Base-by-base conservation (phyloP, 495 filamentous ascomycete genomes). In the Aspergillus olivimuriae region DNA sequence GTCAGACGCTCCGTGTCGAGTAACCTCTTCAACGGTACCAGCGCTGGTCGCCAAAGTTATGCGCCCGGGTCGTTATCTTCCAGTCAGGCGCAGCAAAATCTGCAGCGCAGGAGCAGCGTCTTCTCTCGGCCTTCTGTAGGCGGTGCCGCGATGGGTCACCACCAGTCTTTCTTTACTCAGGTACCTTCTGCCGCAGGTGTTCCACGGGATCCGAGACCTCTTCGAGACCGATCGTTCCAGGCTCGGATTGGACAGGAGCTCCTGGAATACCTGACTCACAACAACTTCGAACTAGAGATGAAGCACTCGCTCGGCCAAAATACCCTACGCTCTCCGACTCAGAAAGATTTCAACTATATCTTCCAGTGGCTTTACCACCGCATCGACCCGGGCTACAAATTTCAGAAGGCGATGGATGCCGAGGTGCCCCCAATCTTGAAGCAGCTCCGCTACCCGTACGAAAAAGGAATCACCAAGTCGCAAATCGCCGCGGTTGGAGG, bases 351-450 rank as follows among this genome's bases (percentile, higher is more conserved):
- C 66, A 87, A 89, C 57, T 82, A 75, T 52, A 89, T 97, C 65
- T 99, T 99, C 62, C 89, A 96, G 63, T 99, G 89, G 85, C 75
- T 99, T 1, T 99, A 99, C 60, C 85, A 86, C 51, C 84, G 87
- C 32, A 88, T 99, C 46, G 92, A 99, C 57, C 89, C 92, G 0
- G 82, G 82, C 43, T 94, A 97, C 57, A 79, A 82, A 12, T 95
- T 97, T 57, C 81, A 84, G 48, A 94, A 92, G 57, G 82, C 81
- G 26, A 94, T 97, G 57, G 92, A 97, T 61, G 81, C 87, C 14
- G 92, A 99, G 59, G 89, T 96, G 0, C 88, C 90, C 10, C 82
- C 86, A 0, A 82, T 97, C 30, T 66, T 99, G 14, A 94, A 94
- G 51, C 89, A 92, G 52, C 60, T 99, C 50, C 82, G 92, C 31